Base-by-base conservation (phyloP, 306 rosid genomes). In the Trifolium subterraneum region DNA sequence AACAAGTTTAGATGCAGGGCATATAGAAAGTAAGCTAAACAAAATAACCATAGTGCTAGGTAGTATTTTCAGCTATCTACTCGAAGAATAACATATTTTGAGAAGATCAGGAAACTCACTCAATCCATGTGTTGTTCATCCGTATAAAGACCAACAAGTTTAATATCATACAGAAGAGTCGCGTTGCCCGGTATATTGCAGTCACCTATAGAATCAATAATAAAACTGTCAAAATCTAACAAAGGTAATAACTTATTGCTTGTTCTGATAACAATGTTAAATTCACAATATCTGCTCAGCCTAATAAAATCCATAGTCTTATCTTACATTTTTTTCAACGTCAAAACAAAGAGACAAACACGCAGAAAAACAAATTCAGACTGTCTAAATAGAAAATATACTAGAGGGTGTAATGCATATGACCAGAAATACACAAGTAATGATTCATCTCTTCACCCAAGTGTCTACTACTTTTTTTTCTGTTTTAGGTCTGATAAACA, bases 151-250 rank as follows among this genome's bases (percentile, higher is more conserved):
- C 89, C 90, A 8, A 90, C 72, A 66, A 94, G 87, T 0, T 87
- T 86, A 79, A 94, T 86, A 77, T 92, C 98, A 69, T 94, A 94
- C 41, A 90, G 80, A 76, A 94, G 96, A 78, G 95, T 88, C 47
- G 99, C 96, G 78, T 94, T 92, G 66, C 85, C 96, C 8, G 97
- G 98, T 82, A 92, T 84, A 70, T 92, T 92, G 87, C 98, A 94
- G 84, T 94, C 99, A 81, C 99, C 99, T 94, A 77, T 44, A 75
- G 41, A 78, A 82, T 55, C 75, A 75, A 64, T 18, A 54, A 52
- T 14, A 76, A 23, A 25, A 39, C 27, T 39, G 79, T 87, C 39
- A 85, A 68, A 52, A 55, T 82, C 67, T 55, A 80, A 66, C 60
- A 67, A 58, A 10, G 39, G 76, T 64, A 63, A 56, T 7, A 25